Evolutionary conservation across 129 eudicot genomes (phyloP).

Genomic region (Pulicaria dysenterica): DNA sequence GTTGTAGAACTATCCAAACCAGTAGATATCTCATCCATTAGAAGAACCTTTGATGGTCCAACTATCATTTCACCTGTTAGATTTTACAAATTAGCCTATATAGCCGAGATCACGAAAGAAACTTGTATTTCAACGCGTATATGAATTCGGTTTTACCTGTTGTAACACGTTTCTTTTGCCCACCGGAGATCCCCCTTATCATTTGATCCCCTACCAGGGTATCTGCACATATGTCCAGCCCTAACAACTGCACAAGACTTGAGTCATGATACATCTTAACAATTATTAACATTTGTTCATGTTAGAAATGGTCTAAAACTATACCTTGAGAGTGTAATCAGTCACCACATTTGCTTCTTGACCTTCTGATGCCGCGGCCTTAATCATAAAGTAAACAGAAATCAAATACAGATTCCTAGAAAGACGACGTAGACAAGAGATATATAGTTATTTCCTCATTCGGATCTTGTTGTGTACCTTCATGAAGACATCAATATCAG

Average conservation of each 20-base stretch:
- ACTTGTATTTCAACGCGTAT: not conserved
- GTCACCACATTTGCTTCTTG: slow-evolving; percentile 71
- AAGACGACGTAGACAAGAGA: not conserved
- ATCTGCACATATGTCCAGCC: slow-evolving; percentile 72
- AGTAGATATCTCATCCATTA: slow-evolving; percentile 73
- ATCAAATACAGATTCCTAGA: not conserved
- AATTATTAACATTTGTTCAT: not conserved
- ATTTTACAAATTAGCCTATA: not conserved
- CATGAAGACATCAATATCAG: slow-evolving; percentile 76
- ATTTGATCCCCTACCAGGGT: slow-evolving; percentile 71
- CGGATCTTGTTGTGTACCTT: slow-evolving; percentile 44
- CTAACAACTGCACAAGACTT: slow-evolving; percentile 46
- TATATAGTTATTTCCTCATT: not conserved
- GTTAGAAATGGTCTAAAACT: not conserved
- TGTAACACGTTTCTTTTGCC: slow-evolving; percentile 68
- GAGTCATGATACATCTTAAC: not conserved
- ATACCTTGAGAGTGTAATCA: slow-evolving; percentile 81
- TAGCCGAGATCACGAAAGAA: not conserved
- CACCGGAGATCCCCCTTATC: slow-evolving; percentile 71
- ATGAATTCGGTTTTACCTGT: slow-evolving; percentile 43
- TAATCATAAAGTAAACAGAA: slow-evolving; percentile 4
- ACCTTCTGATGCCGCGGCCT: slow-evolving; percentile 74
- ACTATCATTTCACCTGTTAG: slow-evolving; percentile 63
- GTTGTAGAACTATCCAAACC: slow-evolving; percentile 77
- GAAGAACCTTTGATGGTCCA: slow-evolving; percentile 60